Base-by-base conservation (phyloP, 352 stramenopile species). In the Globisporangium alternatum region DNA sequence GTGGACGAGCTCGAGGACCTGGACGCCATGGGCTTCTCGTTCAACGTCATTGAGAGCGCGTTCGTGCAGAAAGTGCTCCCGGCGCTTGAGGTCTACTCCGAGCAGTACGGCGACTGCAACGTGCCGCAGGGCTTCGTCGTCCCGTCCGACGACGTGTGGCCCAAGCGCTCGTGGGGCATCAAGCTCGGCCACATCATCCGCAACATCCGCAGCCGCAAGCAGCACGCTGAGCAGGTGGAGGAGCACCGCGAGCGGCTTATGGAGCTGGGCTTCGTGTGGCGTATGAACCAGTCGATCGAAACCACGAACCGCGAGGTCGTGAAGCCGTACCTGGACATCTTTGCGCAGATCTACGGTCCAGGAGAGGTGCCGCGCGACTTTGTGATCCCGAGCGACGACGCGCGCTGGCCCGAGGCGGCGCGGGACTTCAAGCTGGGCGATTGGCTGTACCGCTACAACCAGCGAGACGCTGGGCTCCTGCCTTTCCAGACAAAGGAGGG, bases 101-200 rank as follows among this genome's bases (percentile, higher is more conserved):
- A 89, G 62, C 76, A 91, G 15, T 89, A 93, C 59, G 90, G 90
- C 13, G 81, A 98, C 68, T 81, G 93, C 31, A 77, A 95, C 55
- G 90, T 98, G 2, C 88, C 91, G 21, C 81, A 96, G 70, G 82
- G 85, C n/a, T 98, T 97, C 68, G 85, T 92, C 25, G 86, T 98
- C 1, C 89, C 91, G 25, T 80, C 77, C 33, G 76, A 83, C 37
- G 68, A 74, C 8, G 67, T 79, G 17, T 98, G 90, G 89, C 88
- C 90, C 13, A 74, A 86, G 53, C 74, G 86, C 53, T 83, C 87
- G 8, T 90, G 86, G 78, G 91, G 91, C 8, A 80, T 97, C 25
- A 87, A 93, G 51, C 76, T 98, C 22, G 93, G 92, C 19, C 85
- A 93, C 52, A 83, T 87, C 12, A 90, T 98, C 1, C 92, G 93